Conservation (phyloP, 2,329 filamentous ascomycete genomes). For the Mollisia scopiformis region DNA sequence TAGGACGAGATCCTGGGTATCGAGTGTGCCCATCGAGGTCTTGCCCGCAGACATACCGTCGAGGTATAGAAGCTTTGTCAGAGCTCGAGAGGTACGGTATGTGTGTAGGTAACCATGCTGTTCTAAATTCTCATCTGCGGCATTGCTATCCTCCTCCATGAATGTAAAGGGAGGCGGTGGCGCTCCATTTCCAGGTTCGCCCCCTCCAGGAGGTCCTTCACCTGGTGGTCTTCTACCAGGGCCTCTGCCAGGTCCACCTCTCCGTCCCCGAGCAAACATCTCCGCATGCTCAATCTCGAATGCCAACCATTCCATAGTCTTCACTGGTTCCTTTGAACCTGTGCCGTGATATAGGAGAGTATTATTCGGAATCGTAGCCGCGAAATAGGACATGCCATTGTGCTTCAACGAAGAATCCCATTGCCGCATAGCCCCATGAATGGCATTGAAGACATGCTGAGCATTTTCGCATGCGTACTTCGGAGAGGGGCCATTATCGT, state of each 20-base stretch:
- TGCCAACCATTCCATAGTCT: constrained; percentile 68
- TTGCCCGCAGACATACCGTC: constrained; percentile 74
- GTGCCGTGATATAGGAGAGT: constrained; percentile 71
- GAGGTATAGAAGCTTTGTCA: constrained; percentile 66
- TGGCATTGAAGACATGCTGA: constrained; percentile 70
- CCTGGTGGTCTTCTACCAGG: constrained; percentile 9
- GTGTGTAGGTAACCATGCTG: constrained; percentile 66
- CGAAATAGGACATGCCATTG: constrained; percentile 74
- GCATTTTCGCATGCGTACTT: constrained; percentile 46
- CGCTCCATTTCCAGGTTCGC: not conserved
- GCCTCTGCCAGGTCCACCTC: not conserved
- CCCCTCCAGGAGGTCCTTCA: constrained; percentile 8
- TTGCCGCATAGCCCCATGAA: constrained; percentile 72
- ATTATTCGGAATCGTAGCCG: constrained; percentile 64
- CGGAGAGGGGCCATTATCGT: constrained; percentile 25
- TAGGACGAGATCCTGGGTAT: constrained; percentile 67
- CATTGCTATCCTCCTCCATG: not conserved
- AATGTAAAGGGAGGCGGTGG: constrained; percentile 1
- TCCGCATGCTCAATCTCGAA: constrained; percentile 76
- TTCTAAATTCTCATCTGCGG: not conserved
- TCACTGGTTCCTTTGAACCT: constrained; percentile 45
- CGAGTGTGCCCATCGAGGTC: constrained; percentile 65
- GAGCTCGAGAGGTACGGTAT: constrained; percentile 59
- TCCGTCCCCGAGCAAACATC: constrained; percentile 53
- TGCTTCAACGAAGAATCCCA: constrained; percentile 74